These are phyloP conservation scores for Apium graveolens DNA, from an alignment of 129 eudicot species.

Conservation along the genomic window DNA sequence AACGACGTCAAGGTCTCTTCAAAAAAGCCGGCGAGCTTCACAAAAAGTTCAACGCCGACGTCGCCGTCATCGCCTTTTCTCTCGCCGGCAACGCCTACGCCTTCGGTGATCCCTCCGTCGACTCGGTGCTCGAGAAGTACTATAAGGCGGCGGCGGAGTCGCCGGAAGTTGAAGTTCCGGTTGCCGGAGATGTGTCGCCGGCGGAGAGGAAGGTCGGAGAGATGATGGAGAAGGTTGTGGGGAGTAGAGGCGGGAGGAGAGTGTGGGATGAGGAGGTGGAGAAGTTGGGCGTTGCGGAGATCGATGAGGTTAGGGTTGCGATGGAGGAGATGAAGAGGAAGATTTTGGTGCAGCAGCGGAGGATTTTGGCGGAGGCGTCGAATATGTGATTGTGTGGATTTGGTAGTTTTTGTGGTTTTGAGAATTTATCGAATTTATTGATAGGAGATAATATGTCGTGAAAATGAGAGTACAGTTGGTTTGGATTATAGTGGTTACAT, in stretches of 20 bases:
- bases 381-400: not conserved
- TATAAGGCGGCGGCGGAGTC: not conserved
- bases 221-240: constrained; percentile 2
- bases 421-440: not conserved
- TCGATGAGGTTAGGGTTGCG: not conserved
- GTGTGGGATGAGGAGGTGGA: constrained; percentile 6
- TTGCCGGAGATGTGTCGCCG: not conserved
- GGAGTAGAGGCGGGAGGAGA: not conserved
- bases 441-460: not conserved
- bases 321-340: constrained; percentile 2
- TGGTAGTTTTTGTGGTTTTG: not conserved
- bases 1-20: constrained; percentile 12
- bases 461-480: not conserved
- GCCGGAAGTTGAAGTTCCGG: not conserved
- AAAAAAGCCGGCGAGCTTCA: constrained; percentile 9
- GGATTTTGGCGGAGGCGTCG: not conserved
- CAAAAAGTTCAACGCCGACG: constrained; percentile 3
- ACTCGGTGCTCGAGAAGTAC: not conserved
- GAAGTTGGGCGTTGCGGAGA: not conserved
- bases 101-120: constrained; percentile 10
- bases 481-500: not conserved
- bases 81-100: constrained; percentile 12
- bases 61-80: not conserved
- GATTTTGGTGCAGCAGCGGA: not conserved
- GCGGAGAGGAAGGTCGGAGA: constrained; percentile 4